These are phyloP conservation scores for Inonotus obliquus DNA, from an alignment of 1,284 basidiomycete genomes.

Conservation along the genomic window DNA sequence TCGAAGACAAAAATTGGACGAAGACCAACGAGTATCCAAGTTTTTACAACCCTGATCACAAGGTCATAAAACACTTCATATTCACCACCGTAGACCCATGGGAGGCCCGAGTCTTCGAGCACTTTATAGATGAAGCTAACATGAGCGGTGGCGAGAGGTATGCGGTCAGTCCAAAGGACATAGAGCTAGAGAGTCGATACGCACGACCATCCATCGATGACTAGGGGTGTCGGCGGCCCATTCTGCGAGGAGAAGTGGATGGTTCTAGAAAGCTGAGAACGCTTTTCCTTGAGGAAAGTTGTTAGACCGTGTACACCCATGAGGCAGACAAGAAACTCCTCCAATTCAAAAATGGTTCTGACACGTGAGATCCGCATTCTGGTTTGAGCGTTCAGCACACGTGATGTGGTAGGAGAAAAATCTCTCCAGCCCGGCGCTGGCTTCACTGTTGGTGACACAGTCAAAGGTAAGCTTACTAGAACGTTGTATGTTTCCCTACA, in stretches of 20 bases:
- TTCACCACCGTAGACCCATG: slow-evolving; percentile 87
- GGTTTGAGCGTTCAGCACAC: neutral
- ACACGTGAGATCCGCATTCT: neutral
- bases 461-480: neutral
- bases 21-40: slow-evolving; percentile 73
- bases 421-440: too few relatives aligned
- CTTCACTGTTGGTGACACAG: too few relatives aligned
- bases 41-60: slow-evolving; percentile 50
- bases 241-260: slow-evolving; percentile 33
- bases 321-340: neutral
- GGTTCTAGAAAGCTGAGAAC: slow-evolving; percentile 51
- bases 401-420: too few relatives aligned
- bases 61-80: slow-evolving; percentile 56
- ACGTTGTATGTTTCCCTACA: neutral
- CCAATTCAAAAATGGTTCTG: neutral
- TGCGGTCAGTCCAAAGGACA: slow-evolving; percentile 15
- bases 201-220: slow-evolving; percentile 89
- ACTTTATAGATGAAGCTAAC: slow-evolving; percentile 76
- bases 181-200: slow-evolving; percentile 31
- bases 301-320: slow-evolving; percentile 85
- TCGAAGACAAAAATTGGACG: slow-evolving; percentile 88
- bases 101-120: slow-evolving; percentile 56
- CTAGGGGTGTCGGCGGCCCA: slow-evolving; percentile 34
- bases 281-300: slow-evolving; percentile 73
- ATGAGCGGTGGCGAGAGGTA: slow-evolving; percentile 7